Conservation (phyloP, 2,329 filamentous ascomycete genomes). For the Phyllosticta citriasiana region DNA sequence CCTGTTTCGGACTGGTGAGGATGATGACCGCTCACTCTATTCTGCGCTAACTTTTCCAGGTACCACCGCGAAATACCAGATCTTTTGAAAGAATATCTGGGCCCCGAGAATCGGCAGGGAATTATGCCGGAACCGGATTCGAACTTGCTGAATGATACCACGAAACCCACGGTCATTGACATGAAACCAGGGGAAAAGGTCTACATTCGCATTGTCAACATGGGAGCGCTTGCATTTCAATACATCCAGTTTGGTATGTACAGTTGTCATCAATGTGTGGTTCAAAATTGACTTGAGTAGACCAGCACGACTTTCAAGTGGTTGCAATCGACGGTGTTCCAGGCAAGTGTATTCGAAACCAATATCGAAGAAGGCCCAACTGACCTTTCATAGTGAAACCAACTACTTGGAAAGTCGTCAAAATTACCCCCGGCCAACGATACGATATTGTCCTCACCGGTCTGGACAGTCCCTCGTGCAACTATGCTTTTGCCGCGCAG, state of each 20-base stretch:
- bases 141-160: conserved; percentile 59
- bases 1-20: conserved; percentile 55
- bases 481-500: conserved; percentile 58
- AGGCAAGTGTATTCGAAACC: conserved; percentile 22
- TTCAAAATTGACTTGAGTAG: background rate
- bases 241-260: conserved; percentile 29
- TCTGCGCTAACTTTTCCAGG: background rate
- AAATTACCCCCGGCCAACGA: conserved; percentile 55
- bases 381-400: conserved; percentile 34
- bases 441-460: conserved; percentile 47
- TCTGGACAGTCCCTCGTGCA: conserved; percentile 49
- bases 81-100: conserved; percentile 37
- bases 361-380: conserved; percentile 17
- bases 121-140: conserved; percentile 56
- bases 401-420: conserved; percentile 46
- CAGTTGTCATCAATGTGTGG: too few relatives aligned
- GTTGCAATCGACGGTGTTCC: conserved; percentile 8
- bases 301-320: conserved; percentile 9
- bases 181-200: conserved; percentile 61
- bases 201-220: conserved; percentile 58
- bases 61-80: conserved; percentile 51
- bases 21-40: background rate
- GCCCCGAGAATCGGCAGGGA: conserved; percentile 36
- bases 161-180: conserved; percentile 44
- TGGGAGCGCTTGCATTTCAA: conserved; percentile 52